phyloP scores from a whole-genome alignment of 2,329 filamentous ascomycete genomes.

The Arthrobotrys sinensis region DNA sequence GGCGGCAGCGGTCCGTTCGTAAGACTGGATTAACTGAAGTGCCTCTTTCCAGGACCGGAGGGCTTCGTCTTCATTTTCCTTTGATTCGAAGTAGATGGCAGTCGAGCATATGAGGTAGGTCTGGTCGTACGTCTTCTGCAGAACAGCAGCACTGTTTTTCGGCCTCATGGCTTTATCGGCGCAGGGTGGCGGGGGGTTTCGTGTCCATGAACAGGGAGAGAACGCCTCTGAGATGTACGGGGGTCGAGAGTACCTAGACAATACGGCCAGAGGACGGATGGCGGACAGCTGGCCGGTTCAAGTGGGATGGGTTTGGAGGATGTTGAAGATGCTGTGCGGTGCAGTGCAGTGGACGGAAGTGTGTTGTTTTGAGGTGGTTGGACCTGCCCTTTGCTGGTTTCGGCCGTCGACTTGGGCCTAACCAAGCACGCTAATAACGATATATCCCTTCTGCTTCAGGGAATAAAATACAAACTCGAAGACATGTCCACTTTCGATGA shows the following conservation, averaged over 20 bases:
- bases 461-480: neutral
- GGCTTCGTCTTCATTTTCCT: slow-evolving; percentile 94
- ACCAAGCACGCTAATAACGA: neutral
- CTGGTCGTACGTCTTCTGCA: slow-evolving; percentile 98
- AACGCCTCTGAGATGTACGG: neutral
- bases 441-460: slow-evolving; percentile 2
- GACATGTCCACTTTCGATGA: neutral
- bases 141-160: slow-evolving; percentile 76
- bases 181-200: neutral
- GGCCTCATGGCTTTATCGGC: slow-evolving; percentile 68
- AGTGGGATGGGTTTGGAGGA: slow-evolving; percentile 1
- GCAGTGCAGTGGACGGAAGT: neutral
- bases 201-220: slow-evolving; percentile 37
- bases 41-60: slow-evolving; percentile 90
- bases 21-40: slow-evolving; percentile 84
- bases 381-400: slow-evolving; percentile 43
- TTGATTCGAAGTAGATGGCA: slow-evolving; percentile 88
- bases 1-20: slow-evolving; percentile 71
- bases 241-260: neutral
- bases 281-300: neutral
- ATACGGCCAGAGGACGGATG: neutral
- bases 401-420: slow-evolving; percentile 4
- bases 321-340: slow-evolving; percentile 9
- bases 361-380: slow-evolving; percentile 58
- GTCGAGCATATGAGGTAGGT: slow-evolving; percentile 95